These are phyloP conservation scores for Leucogyrophana mollusca DNA, from an alignment of 768 basidiomycete species.

Conservation along the genomic window DNA sequence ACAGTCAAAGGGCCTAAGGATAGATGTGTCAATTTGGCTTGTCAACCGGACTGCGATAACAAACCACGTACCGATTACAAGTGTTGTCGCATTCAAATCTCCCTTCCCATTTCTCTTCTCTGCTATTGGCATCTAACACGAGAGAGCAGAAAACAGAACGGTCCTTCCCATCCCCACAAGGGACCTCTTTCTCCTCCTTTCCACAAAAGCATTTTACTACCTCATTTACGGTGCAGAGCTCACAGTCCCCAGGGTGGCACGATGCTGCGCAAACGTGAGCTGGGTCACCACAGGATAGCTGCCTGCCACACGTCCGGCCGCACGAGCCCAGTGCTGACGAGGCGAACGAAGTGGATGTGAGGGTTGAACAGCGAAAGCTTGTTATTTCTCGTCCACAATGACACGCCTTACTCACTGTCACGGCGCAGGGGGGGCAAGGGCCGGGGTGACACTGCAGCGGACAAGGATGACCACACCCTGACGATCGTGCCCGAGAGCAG, in stretches of 20 bases:
- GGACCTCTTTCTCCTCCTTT: conserved; percentile 50
- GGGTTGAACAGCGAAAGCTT: conserved; percentile 54
- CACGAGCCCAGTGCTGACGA: conserved; percentile 32
- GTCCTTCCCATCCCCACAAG: conserved; percentile 65
- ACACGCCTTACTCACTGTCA: conserved; percentile 75
- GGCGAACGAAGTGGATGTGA: conserved; percentile 2
- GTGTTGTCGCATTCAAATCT: conserved; percentile 54
- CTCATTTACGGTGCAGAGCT: conserved; percentile 56
- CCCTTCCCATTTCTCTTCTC: conserved; percentile 62
- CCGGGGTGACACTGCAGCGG: conserved; percentile 89
- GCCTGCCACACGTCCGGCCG: conserved; percentile 34
- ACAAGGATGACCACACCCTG: conserved; percentile 76
- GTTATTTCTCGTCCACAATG: conserved; percentile 69
- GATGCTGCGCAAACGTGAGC: conserved; percentile 63
- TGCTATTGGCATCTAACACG: conserved; percentile 24
- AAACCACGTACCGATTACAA: conserved; percentile 53
- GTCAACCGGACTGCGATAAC: not conserved
- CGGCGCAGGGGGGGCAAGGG: conserved; percentile 91
- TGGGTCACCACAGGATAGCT: conserved; percentile 60
- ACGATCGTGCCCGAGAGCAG: conserved; percentile 57
- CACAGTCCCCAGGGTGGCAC: conserved; percentile 82
- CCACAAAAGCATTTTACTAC: conserved; percentile 79
- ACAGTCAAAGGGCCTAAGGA: conserved; percentile 65
- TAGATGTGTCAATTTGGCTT: not conserved
- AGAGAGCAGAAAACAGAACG: conserved; percentile 34